Percentiles rank a stretch among this genome's conserved stretches.
phyloP scores from a whole-genome alignment of 2,329 filamentous ascomycete species.

The Epichloe glyceriae region DNA sequence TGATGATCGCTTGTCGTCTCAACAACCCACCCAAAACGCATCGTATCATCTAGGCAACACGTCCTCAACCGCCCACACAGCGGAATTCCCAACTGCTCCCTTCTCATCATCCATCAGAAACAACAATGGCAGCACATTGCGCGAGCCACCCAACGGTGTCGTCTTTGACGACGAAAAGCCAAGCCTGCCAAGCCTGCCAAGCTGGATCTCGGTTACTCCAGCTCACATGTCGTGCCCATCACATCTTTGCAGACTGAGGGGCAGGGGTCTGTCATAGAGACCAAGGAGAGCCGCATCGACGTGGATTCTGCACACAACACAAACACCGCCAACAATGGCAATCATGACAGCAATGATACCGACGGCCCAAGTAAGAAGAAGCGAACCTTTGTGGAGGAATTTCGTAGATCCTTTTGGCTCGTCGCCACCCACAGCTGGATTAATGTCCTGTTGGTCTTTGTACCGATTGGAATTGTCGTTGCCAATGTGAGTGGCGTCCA shows the following conservation, averaged over 20 bases:
- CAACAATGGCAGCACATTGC: constrained; percentile 11
- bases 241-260: constrained; percentile 37
- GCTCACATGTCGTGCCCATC: constrained; percentile 22
- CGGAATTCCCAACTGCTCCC: background rate
- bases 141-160: constrained; percentile 6
- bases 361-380: constrained; percentile 17
- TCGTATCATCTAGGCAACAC: constrained; percentile 4
- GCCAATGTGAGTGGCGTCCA: constrained; percentile 39
- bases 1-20: constrained; percentile 21
- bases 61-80: background rate
- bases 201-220: constrained; percentile 13
- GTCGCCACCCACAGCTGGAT: constrained; percentile 61
- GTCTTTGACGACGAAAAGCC: constrained; percentile 7
- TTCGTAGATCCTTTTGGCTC: constrained; percentile 38
- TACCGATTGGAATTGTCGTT: constrained; percentile 61
- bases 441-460: constrained; percentile 65
- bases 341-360: constrained; percentile 10
- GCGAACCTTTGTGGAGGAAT: constrained; percentile 32
- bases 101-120: constrained; percentile 8
- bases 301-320: constrained; percentile 12
- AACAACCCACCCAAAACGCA: constrained; percentile 9
- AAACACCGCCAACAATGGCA: constrained; percentile 14
- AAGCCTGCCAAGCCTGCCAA: constrained; percentile 10
- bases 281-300: constrained; percentile 9
- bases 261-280: constrained; percentile 43